Evolutionary conservation across 2,329 filamentous ascomycete genomes (phyloP).

Genomic region (Pyricularia pennisetigena): DNA sequence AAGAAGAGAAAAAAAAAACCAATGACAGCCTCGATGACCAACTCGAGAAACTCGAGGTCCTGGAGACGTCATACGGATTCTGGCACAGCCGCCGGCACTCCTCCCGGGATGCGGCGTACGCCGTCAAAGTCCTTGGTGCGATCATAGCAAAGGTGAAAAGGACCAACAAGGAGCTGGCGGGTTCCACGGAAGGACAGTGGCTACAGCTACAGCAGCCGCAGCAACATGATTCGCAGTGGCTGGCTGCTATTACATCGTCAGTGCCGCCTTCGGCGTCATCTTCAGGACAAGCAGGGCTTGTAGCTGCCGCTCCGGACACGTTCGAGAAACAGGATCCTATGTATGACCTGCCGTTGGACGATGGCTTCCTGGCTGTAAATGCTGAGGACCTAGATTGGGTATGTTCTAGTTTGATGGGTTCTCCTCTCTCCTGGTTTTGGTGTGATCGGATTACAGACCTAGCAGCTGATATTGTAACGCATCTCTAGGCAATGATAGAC

Average conservation of each 20-base stretch:
- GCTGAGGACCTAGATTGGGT: conserved; percentile 12
- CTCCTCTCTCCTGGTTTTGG: neutral
- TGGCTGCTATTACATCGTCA: neutral
- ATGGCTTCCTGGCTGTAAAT: neutral
- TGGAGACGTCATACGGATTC: conserved; percentile 31
- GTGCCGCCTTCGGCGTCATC: too few species aligned
- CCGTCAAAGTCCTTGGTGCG: conserved; percentile 31
- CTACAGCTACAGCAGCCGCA: neutral
- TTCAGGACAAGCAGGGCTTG: neutral
- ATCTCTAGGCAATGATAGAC: conserved; percentile 11
- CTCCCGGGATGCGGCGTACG: conserved; percentile 33
- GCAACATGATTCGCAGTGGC: neutral
- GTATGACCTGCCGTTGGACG: neutral
- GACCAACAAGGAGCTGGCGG: neutral
- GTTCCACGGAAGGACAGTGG: neutral
- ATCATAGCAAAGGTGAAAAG: conserved; percentile 31
- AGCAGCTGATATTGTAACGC: neutral
- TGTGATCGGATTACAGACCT: neutral
- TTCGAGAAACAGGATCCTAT: neutral
- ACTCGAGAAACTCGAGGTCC: conserved; percentile 24
- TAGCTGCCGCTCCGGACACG: neutral
- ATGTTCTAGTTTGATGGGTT: neutral
- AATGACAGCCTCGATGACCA: conserved; percentile 1
- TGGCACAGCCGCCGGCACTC: conserved; percentile 31
- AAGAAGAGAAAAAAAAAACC: too few species aligned